Percentiles rank a stretch among this genome's conserved stretches.
Evolutionary conservation across 768 basidiomycete genomes (phyloP).

Genomic region (Phlebiopsis gigantea): DNA sequence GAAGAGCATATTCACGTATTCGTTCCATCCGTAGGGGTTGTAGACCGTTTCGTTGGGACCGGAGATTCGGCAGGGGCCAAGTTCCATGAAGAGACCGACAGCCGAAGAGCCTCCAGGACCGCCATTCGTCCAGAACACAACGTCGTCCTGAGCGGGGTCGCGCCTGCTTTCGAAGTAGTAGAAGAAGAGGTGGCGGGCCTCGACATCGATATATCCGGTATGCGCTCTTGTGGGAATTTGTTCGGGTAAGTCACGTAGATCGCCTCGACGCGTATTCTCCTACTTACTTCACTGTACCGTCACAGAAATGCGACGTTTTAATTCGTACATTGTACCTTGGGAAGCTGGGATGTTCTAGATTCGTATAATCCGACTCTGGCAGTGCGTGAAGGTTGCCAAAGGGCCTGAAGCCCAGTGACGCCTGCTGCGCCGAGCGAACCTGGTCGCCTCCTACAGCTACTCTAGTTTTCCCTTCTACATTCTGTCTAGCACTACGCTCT

Average conservation of each 20-base stretch:
- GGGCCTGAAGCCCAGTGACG: conserved; percentile 10
- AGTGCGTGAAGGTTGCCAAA: conserved; percentile 7
- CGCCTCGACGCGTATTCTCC: background rate
- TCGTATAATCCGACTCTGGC: conserved; percentile 26
- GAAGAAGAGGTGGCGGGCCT: conserved; percentile 44
- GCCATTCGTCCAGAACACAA: conserved; percentile 34
- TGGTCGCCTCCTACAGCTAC: background rate
- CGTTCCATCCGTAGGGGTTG: conserved; percentile 59
- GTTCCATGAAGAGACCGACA: conserved; percentile 41
- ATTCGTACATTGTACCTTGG: conserved; percentile 38
- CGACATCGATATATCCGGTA: conserved; percentile 48
- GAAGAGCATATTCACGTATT: conserved; percentile 49
- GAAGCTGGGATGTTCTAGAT: conserved; percentile 38
- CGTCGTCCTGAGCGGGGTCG: conserved; percentile 27
- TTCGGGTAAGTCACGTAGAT: background rate
- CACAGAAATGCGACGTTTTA: conserved; percentile 38
- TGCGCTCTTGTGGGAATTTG: background rate
- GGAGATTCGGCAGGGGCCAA: conserved; percentile 62
- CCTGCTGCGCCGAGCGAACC: background rate
- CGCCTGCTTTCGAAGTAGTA: conserved; percentile 44
- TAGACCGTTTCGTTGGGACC: conserved; percentile 44
- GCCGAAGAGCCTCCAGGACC: conserved; percentile 26
- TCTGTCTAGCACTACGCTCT: background rate
- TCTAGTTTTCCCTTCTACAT: background rate
- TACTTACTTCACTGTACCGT: conserved; percentile 29